Base-by-base conservation (phyloP, 306 rosid genomes). In the Ziziphus jujuba region DNA sequence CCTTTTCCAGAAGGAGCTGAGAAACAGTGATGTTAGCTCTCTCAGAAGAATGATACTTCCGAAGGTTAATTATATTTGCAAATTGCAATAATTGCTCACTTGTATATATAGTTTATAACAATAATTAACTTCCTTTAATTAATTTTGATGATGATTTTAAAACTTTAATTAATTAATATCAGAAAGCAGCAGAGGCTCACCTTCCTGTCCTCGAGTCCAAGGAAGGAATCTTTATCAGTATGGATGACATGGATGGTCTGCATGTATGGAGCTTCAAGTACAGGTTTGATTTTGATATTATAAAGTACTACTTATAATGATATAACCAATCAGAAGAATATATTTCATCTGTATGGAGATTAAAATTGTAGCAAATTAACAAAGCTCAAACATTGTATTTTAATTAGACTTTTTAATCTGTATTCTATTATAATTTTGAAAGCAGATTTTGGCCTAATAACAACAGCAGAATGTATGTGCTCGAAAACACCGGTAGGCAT, bases 381-480 rank as follows among this genome's bases (percentile, higher is more conserved):
- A n/a, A n/a, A n/a, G n/a, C n/a, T n/a, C n/a, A n/a, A n/a, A n/a
- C n/a, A n/a, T n/a, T n/a, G n/a, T n/a, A n/a, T n/a, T n/a, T n/a
- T n/a, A n/a, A n/a, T n/a, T n/a, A n/a, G n/a, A n/a, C n/a, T n/a
- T n/a, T n/a, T n/a, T n/a, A n/a, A n/a, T n/a, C n/a, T n/a, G n/a
- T n/a, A n/a, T n/a, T n/a, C n/a, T n/a, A n/a, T n/a, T n/a, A n/a
- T n/a, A n/a, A n/a, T n/a, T n/a, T 16, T 36, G 9, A 0, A 7
- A 60, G 80, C 85, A 92, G 98, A 79, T 92, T 79, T 73, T 92
- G 98, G 98, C 98, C 98, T 6, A 92, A 92, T 61, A 92, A 92
- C 84, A 92, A 92, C 21, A 92, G 98, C 64, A 60, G 98, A 74
- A 92, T 92, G 98, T 92, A 92, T 53, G 97, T 92, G n/a, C 96